Evolutionary conservation across 768 basidiomycete genomes (phyloP), one percentile per base, ranked within the genome.

Genomic region (Amyloporia xantha): DNA sequence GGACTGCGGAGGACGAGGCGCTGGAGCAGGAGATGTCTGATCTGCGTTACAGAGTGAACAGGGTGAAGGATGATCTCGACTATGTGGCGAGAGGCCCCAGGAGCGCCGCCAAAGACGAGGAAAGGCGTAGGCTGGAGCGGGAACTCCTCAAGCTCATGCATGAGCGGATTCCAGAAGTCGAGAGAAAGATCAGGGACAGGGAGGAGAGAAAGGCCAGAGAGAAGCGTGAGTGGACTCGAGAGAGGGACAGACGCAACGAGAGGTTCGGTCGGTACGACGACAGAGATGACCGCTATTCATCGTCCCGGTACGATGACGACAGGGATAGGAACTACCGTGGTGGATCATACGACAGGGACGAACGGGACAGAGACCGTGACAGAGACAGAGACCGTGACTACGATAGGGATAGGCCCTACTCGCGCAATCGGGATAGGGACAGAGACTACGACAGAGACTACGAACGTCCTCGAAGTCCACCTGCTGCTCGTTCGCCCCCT

Each of bases 11-110:
- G 52, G 93, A 97, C 59, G 93, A 96, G 48, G 86, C 76, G 43
- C 73, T 99, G n/a, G 90, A 94, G 47, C 77, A 84, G 39, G 96
- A 98, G 66, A 76, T 96, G 69, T 79, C 84, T 5, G 90, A 94
- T 54, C 70, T 99, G 41, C 81, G 79, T 38, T 91, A 90, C 59
- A 79, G 86, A 24, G 91, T 96, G 40, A 81, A 82, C 60, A 73
- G 93, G 19, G 77, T 99, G 3, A 84, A 90, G 60, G 91, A 96
- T 43, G 95, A 98, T 64, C 71, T 99, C 25, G 92, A 96, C 36
- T 89, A 93, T 55, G 81, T 84, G 46, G 79, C 82, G 2, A 79
- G 84, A 5, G 87, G 91, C 0, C 81, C 91, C 1, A 76, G 82
- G 50, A 78, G 81, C 2, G 62, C 71, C 9, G 75, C 78, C 15